Evolutionary conservation across 345 rosid genomes (phyloP).

Genomic region (Dimocarpus longan): DNA sequence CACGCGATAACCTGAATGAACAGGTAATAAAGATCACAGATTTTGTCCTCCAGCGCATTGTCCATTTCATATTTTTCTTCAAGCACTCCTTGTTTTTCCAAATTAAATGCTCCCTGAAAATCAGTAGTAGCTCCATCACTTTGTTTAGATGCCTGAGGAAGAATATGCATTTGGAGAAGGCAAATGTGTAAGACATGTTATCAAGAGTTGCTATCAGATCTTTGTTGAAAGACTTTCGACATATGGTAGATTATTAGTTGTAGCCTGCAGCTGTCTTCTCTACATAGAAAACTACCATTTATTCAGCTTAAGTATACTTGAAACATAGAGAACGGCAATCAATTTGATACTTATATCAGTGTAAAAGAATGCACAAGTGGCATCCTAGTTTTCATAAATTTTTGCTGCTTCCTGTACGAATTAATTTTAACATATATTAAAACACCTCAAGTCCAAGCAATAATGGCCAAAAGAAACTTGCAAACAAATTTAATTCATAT

Average conservation of each 20-base stretch:
- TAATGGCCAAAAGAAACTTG: neutral
- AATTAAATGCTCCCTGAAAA: slow-evolving; percentile 24
- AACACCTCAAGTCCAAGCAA: neutral
- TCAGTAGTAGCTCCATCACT: slow-evolving; percentile 20
- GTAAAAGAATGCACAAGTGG: neutral
- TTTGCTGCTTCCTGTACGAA: neutral
- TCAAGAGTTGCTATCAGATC: neutral
- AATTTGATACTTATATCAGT: neutral
- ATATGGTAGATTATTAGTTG: slow-evolving; percentile 1
- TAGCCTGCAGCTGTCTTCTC: slow-evolving; percentile 1
- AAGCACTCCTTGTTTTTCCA: slow-evolving; percentile 20
- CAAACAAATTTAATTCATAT: neutral
- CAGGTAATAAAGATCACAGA: slow-evolving; percentile 45
- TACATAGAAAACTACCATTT: neutral
- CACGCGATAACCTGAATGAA: slow-evolving; percentile 33
- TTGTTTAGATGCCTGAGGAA: slow-evolving; percentile 28
- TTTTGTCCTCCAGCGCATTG: slow-evolving; percentile 38
- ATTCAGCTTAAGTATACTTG: neutral
- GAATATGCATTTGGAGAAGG: slow-evolving; percentile 15
- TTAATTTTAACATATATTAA: neutral
- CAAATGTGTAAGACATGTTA: slow-evolving; percentile 4
- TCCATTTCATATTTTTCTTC: slow-evolving; percentile 27
- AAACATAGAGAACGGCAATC: neutral
- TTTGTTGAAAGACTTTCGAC: neutral
- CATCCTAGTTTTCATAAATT: neutral